These are phyloP conservation scores for Fusarium phyllophilum DNA, from an alignment of 2,329 filamentous ascomycete genomes.

Conservation along the genomic window DNA sequence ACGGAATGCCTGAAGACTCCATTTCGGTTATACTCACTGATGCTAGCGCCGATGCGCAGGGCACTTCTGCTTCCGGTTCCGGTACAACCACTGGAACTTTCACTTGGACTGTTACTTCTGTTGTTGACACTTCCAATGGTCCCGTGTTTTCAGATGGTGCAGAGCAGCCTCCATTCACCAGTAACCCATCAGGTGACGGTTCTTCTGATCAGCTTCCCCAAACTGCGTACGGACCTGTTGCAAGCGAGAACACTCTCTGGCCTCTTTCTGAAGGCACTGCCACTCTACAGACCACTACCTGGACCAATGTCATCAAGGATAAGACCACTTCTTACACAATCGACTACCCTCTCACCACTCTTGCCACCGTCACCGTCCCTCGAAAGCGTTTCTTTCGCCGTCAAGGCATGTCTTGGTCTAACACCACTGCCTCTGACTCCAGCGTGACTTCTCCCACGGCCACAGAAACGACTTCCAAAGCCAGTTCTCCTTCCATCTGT, in stretches of 20 bases:
- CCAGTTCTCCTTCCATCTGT: conserved; percentile 41
- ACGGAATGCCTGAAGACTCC: conserved; percentile 16
- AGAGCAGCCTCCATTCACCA: conserved; percentile 27
- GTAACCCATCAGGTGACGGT: conserved; percentile 23
- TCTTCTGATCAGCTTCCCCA: conserved; percentile 25
- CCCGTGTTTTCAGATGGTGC: conserved; percentile 35
- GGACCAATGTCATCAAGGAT: conserved; percentile 53
- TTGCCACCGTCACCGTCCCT: conserved; percentile 48
- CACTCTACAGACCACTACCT: conserved; percentile 50
- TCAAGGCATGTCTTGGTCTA: conserved; percentile 48
- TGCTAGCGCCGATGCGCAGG: conserved; percentile 27
- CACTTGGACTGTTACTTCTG: conserved; percentile 40
- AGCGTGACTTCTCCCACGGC: conserved; percentile 12
- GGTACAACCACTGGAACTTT: conserved; percentile 40
- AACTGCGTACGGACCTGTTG: conserved; percentile 40
- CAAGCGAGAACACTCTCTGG: conserved; percentile 40
- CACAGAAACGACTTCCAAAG: conserved; percentile 1
- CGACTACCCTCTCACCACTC: conserved; percentile 52
- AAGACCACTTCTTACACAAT: conserved; percentile 54
- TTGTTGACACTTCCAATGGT: conserved; percentile 36
- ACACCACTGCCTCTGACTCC: conserved; percentile 42
- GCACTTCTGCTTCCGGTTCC: conserved; percentile 22
- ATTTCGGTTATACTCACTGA: conserved; percentile 34
- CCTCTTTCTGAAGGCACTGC: conserved; percentile 35
- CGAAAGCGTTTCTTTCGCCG: conserved; percentile 44